These are phyloP conservation scores for Arthroderma sp. DNA, from an alignment of 2,329 filamentous ascomycete genomes.

Conservation along the genomic window DNA sequence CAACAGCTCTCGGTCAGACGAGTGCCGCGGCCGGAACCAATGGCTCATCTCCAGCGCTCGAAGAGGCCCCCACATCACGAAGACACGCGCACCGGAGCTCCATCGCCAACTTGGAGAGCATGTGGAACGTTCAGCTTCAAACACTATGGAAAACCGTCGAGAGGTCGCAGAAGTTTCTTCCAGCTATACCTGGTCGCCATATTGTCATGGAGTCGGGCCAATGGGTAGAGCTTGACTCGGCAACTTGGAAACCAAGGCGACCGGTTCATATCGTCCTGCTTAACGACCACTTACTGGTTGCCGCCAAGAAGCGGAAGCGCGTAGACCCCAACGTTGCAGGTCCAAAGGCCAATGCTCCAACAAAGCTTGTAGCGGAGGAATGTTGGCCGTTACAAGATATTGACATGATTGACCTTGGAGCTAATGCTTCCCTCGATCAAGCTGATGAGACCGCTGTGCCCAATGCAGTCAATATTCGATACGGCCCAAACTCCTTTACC, in stretches of 20 bases:
- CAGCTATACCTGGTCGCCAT: constrained; percentile 79
- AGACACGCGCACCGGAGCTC: constrained; percentile 73
- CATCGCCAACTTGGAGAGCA: constrained; percentile 58
- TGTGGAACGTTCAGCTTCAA: constrained; percentile 57
- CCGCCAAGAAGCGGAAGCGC: constrained; percentile 84
- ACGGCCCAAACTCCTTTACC: constrained; percentile 83
- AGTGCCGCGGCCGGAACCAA: constrained; percentile 40
- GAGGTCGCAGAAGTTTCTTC: constrained; percentile 91
- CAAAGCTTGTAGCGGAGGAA: constrained; percentile 79
- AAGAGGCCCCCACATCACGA: constrained; percentile 38
- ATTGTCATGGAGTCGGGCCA: constrained; percentile 83
- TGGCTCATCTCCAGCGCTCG: constrained; percentile 35
- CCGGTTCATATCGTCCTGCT: constrained; percentile 84
- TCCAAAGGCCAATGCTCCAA: constrained; percentile 33
- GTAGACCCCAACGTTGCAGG: constrained; percentile 46
- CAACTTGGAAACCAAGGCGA: constrained; percentile 85
- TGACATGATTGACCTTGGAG: constrained; percentile 75
- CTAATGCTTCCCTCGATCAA: constrained; percentile 27
- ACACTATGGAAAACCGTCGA: constrained; percentile 95
- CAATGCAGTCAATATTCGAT: constrained; percentile 82
- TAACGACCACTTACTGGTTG: constrained; percentile 87
- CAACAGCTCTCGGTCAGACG: constrained; percentile 46
- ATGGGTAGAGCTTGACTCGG: constrained; percentile 95
- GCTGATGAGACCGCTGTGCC: constrained; percentile 49
- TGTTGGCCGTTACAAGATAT: constrained; percentile 93